Percentiles rank a stretch among this genome's conserved stretches.
Evolutionary conservation across 2,329 filamentous ascomycete genomes (phyloP).

Genomic region (Fonsecaea erecta): DNA sequence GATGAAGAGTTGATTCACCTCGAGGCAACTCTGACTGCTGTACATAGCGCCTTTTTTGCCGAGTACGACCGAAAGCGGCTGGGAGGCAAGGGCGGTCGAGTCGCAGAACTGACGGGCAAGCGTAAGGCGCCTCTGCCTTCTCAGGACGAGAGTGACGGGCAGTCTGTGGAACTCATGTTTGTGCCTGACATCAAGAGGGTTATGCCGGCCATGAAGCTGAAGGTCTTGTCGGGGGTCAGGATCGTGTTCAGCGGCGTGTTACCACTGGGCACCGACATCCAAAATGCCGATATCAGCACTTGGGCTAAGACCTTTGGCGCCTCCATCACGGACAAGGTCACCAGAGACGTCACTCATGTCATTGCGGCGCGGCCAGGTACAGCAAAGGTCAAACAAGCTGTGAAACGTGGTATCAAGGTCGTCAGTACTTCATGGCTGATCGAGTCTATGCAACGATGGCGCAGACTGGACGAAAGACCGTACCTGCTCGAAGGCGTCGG

Average conservation of each 20-base stretch:
- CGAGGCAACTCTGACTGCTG: slow-evolving; percentile 71
- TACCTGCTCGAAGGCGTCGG: slow-evolving; percentile 73
- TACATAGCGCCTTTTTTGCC: slow-evolving; percentile 82
- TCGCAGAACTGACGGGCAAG: slow-evolving; percentile 44
- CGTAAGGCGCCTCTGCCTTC: slow-evolving; percentile 36
- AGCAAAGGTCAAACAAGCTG: slow-evolving; percentile 86
- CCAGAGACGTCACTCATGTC: slow-evolving; percentile 55
- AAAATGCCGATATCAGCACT: slow-evolving; percentile 81
- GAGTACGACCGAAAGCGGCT: slow-evolving; percentile 69
- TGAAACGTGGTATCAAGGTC: slow-evolving; percentile 82
- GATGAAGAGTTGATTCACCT: slow-evolving; percentile 81
- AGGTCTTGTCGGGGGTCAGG: slow-evolving; percentile 73
- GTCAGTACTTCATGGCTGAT: slow-evolving; percentile 90
- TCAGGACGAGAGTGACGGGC: slow-evolving; percentile 24
- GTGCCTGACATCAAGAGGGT: slow-evolving; percentile 86
- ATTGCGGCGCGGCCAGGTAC: slow-evolving; percentile 70
- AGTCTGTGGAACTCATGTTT: slow-evolving; percentile 54
- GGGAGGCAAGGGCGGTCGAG: slow-evolving; percentile 45
- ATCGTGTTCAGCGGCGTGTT: slow-evolving; percentile 92
- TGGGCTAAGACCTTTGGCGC: slow-evolving; percentile 89
- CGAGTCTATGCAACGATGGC: slow-evolving; percentile 84
- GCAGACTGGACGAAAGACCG: slow-evolving; percentile 73
- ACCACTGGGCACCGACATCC: slow-evolving; percentile 77
- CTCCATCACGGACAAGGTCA: slow-evolving; percentile 52
- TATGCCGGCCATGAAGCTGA: slow-evolving; percentile 79